Percentiles rank a stretch among this genome's conserved stretches.
phyloP scores from a whole-genome alignment of 2,329 filamentous ascomycete species.

The Pyricularia pennisetigena region DNA sequence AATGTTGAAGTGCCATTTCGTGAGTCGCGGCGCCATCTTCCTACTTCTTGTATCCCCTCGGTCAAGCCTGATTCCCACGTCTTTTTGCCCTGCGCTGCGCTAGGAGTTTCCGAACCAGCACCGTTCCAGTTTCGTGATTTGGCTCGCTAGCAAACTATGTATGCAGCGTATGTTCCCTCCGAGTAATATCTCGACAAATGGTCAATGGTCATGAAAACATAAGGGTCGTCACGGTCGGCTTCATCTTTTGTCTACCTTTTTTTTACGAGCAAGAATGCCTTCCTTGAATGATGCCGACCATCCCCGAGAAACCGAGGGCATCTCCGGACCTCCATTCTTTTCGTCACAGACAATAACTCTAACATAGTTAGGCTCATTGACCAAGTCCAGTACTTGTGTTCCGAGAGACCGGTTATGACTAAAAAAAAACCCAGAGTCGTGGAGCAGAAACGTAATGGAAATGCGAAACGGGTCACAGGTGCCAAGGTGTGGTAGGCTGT shows the following conservation, averaged over 20 bases:
- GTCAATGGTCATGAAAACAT: neutral
- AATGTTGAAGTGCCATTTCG: slow-evolving; percentile 57
- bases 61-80: neutral
- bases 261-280: neutral
- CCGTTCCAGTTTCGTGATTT: neutral
- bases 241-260: neutral
- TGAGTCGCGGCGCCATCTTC: neutral
- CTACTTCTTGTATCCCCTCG: neutral
- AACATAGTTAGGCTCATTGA: neutral
- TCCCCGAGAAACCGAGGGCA: neutral
- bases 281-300: neutral
- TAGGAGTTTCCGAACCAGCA: neutral
- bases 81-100: neutral
- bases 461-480: neutral
- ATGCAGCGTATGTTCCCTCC: too few species aligned
- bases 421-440: neutral
- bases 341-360: neutral
- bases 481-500: neutral
- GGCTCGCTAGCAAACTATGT: neutral
- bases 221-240: neutral
- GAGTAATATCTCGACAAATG: neutral
- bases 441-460: neutral
- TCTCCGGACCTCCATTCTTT: neutral
- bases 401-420: neutral
- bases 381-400: neutral